Percentiles rank a stretch among this genome's conserved stretches.
phyloP scores from a whole-genome alignment of 2,329 filamentous ascomycete species.

The Ceratocystis albifundus region DNA sequence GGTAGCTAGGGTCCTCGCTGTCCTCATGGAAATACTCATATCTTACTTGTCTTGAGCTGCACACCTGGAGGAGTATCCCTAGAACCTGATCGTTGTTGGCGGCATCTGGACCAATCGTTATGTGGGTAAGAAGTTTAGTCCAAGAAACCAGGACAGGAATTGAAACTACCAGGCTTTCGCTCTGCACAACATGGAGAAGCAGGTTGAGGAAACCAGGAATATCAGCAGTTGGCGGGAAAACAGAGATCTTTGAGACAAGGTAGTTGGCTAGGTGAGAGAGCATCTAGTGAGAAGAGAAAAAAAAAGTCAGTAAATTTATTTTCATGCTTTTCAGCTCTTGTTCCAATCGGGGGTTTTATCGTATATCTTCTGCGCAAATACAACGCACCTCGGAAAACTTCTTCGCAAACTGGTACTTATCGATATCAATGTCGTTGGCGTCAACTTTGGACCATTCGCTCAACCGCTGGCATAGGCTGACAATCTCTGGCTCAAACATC shows the following conservation, averaged over 20 bases:
- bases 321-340: no score
- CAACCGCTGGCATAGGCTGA: constrained; percentile 59
- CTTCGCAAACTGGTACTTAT: constrained; percentile 84
- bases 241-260: constrained; percentile 62
- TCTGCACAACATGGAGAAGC: constrained; percentile 65
- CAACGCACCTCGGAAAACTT: constrained; percentile 74
- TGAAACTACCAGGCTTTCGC: constrained; percentile 80
- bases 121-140: constrained; percentile 68
- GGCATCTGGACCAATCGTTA: constrained; percentile 53
- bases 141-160: constrained; percentile 86
- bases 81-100: constrained; percentile 51
- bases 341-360: not conserved
- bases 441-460: constrained; percentile 73
- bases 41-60: constrained; percentile 69
- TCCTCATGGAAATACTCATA: constrained; percentile 82
- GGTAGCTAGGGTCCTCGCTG: constrained; percentile 63
- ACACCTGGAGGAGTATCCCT: constrained; percentile 67
- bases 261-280: constrained; percentile 76
- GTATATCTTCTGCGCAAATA: not conserved
- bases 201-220: constrained; percentile 67
- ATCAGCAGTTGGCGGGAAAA: constrained; percentile 52
- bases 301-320: constrained; percentile 7
- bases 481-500: constrained; percentile 61
- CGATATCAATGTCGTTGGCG: constrained; percentile 73
- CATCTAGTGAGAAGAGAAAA: constrained; percentile 42